Percentiles rank a stretch among this genome's conserved stretches.
Evolutionary conservation across 1,284 basidiomycete genomes (phyloP).

Genomic region (Pulveroboletus ridleyi): DNA sequence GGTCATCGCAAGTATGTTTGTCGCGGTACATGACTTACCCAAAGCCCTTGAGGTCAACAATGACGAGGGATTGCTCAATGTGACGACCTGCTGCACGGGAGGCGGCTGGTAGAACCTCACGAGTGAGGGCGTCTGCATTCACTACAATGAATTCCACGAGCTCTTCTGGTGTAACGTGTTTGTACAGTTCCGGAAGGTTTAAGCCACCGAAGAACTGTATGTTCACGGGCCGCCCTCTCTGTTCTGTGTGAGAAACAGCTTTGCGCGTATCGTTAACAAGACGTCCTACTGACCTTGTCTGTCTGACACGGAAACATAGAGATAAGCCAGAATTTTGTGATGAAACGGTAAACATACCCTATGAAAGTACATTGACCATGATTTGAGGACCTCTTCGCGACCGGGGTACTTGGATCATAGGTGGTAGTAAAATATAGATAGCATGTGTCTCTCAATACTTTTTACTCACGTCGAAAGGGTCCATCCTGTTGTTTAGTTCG

Average conservation of each 20-base stretch:
- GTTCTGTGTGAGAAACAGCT: slow-evolving; percentile 15
- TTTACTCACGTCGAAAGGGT: slow-evolving; percentile 64
- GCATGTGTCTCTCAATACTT: background rate
- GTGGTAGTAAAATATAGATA: slow-evolving; percentile 11
- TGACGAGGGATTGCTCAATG: slow-evolving; percentile 61
- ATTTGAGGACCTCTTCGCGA: slow-evolving; percentile 68
- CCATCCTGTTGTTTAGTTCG: slow-evolving; percentile 56
- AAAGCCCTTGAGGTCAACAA: slow-evolving; percentile 74
- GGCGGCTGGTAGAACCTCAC: slow-evolving; percentile 73
- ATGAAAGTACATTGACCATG: slow-evolving; percentile 79
- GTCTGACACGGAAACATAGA: slow-evolving; percentile 43
- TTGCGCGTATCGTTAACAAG: background rate
- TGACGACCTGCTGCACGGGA: slow-evolving; percentile 54
- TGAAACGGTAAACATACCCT: slow-evolving; percentile 50
- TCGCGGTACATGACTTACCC: slow-evolving; percentile 47
- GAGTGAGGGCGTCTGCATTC: slow-evolving; percentile 63
- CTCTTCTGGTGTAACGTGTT: slow-evolving; percentile 61
- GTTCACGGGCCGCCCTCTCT: slow-evolving; percentile 75
- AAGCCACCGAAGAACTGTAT: slow-evolving; percentile 67
- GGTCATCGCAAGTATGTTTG: background rate
- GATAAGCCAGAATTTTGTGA: background rate
- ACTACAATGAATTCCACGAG: slow-evolving; percentile 71
- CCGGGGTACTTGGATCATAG: slow-evolving; percentile 62
- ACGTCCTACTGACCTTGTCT: slow-evolving; percentile 54
- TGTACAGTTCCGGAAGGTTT: slow-evolving; percentile 66